phyloP scores from a whole-genome alignment of 2,329 filamentous ascomycete genomes.

The Botrytis elliptica region DNA sequence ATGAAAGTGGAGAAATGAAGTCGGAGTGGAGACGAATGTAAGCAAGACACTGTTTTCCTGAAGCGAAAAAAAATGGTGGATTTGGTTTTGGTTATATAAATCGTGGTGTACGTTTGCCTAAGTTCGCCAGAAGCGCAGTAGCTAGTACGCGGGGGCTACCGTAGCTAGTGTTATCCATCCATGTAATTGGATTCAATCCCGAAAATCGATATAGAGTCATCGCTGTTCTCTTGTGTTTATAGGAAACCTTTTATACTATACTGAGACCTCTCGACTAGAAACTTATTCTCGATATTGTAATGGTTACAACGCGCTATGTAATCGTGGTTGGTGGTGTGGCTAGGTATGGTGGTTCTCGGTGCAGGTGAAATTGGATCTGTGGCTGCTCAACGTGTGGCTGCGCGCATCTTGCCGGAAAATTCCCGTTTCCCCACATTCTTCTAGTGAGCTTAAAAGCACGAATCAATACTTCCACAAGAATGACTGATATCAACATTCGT shows the following conservation, averaged over 20 bases:
- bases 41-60: not conserved
- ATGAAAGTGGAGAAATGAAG: not conserved
- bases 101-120: not conserved
- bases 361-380: not conserved
- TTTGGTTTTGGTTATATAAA: not conserved
- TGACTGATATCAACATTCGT: not conserved
- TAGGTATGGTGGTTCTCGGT: too few species aligned
- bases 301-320: too few species aligned
- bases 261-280: too few species aligned
- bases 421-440: not conserved
- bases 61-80: not conserved
- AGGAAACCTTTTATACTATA: too few species aligned
- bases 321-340: too few species aligned
- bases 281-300: too few species aligned
- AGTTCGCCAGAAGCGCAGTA: rapidly evolving
- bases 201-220: too few species aligned
- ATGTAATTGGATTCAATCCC: too few species aligned
- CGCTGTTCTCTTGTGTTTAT: too few species aligned
- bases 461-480: not conserved
- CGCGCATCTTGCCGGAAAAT: not conserved
- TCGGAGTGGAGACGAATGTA: not conserved
- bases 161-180: not conserved
- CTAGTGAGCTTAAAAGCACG: not conserved
- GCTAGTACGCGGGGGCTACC: rapidly evolving
- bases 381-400: not conserved